A percentile compares a stretch with the other conserved stretches of the same genome.
Evolutionary conservation across 148 eudicot genomes (phyloP).

Genomic region (Chenopodium formosanum): DNA sequence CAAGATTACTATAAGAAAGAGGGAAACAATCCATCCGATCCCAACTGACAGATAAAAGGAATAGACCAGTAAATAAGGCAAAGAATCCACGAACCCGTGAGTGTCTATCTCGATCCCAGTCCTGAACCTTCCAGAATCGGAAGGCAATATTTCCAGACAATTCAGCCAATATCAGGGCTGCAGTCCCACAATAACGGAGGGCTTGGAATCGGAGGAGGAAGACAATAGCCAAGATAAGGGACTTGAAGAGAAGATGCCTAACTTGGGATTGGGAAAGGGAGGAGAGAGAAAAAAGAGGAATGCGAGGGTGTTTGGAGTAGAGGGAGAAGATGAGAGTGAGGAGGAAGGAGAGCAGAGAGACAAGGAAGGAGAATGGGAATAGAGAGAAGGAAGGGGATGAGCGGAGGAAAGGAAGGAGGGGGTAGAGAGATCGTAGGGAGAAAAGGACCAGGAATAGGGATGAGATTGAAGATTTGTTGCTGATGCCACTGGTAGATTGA

Average conservation of each 20-base stretch:
- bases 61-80: slow-evolving; percentile 51
- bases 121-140: slow-evolving; percentile 41
- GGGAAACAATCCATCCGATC: slow-evolving; percentile 90
- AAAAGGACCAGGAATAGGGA: slow-evolving; percentile 74
- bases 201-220: slow-evolving; percentile 88
- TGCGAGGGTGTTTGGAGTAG: slow-evolving; percentile 28
- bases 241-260: slow-evolving; percentile 45
- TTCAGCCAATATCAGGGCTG: slow-evolving; percentile 86
- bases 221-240: slow-evolving; percentile 60
- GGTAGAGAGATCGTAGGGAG: slow-evolving; percentile 69
- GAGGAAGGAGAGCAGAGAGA: slow-evolving; percentile 64
- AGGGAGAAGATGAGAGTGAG: slow-evolving; percentile 39
- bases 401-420: slow-evolving; percentile 73
- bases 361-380: slow-evolving; percentile 88
- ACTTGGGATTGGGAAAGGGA: slow-evolving; percentile 49
- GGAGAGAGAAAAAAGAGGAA: slow-evolving; percentile 41
- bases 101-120: slow-evolving; percentile 35
- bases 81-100: slow-evolving; percentile 64
- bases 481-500: slow-evolving; percentile 29
- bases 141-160: slow-evolving; percentile 68
- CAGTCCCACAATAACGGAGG: slow-evolving; percentile 75
- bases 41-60: slow-evolving; percentile 85
- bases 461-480: slow-evolving; percentile 46
- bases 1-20: slow-evolving; percentile 57
- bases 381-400: slow-evolving; percentile 79